Evolutionary conservation across 352 stramenopile species (phyloP).

Genomic region (Phytophthora nicotianae): DNA sequence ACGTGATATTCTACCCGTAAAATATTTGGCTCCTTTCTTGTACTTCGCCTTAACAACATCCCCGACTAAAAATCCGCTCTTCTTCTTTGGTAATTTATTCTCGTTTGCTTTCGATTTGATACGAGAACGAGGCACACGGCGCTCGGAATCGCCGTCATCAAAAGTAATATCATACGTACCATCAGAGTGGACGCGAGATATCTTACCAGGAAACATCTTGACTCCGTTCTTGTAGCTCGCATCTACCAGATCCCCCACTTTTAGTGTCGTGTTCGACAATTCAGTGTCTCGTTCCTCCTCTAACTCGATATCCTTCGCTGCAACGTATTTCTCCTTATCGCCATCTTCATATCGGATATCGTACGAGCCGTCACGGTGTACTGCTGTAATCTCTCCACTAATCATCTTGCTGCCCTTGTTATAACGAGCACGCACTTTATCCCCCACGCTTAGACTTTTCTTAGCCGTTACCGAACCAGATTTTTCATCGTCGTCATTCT

Average conservation of each 20-base stretch:
- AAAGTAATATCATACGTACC: conserved; percentile 59
- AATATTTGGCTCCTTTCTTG: conserved; percentile 49
- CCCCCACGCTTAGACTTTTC: conserved; percentile 31
- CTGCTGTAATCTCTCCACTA: conserved; percentile 32
- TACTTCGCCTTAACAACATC: conserved; percentile 53
- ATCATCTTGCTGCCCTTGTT: conserved; percentile 50
- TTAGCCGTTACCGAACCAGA: neutral
- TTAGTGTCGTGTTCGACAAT: conserved; percentile 13
- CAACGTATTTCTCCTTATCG: conserved; percentile 45
- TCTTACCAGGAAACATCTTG: conserved; percentile 63
- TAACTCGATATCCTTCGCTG: conserved; percentile 40
- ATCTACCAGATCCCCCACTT: conserved; percentile 36
- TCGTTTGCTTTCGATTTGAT: conserved; percentile 30
- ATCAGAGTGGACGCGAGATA: conserved; percentile 60
- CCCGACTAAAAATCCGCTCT: conserved; percentile 32
- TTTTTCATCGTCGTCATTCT: conserved; percentile 2
- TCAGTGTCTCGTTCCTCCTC: conserved; percentile 6
- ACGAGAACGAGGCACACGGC: conserved; percentile 33
- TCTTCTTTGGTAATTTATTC: conserved; percentile 16
- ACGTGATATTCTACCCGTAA: conserved; percentile 48
- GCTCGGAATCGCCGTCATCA: conserved; percentile 56
- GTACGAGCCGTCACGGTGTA: conserved; percentile 57
- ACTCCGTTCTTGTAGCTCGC: conserved; percentile 43
- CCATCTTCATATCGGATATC: conserved; percentile 71
- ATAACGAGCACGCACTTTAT: conserved; percentile 51